phyloP scores from a whole-genome alignment of 208 protist genomes.

The Trypanosoma melophagium region DNA sequence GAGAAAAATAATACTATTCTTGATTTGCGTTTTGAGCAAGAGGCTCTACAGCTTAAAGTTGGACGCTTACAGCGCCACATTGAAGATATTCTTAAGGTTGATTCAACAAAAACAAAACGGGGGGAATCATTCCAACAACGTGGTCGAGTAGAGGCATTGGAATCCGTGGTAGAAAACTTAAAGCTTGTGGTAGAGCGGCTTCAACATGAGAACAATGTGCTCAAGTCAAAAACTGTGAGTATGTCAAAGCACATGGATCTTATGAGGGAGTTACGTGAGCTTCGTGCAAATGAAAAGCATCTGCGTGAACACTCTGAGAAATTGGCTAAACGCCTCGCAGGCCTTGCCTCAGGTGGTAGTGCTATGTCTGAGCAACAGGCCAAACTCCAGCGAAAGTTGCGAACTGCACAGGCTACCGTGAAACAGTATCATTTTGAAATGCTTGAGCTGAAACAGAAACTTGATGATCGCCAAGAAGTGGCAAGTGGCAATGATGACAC shows the following conservation, averaged over 20 bases:
- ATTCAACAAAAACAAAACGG: conserved; percentile 26
- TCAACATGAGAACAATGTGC: conserved; percentile 66
- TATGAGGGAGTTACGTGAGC: conserved; percentile 56
- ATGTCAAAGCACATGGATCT: conserved; percentile 49
- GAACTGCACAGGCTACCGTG: conserved; percentile 48
- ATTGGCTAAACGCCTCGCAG: conserved; percentile 15
- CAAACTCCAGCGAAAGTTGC: conserved; percentile 51
- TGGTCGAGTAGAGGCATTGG: conserved; percentile 33
- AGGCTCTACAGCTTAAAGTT: conserved; percentile 63
- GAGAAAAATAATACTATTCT: conserved; percentile 35
- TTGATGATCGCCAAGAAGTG: conserved; percentile 12
- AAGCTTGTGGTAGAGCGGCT: conserved; percentile 74
- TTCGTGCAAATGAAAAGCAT: conserved; percentile 43
- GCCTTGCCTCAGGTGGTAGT: conserved; percentile 14
- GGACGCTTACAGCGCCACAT: conserved; percentile 66
- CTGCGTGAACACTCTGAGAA: conserved; percentile 40
- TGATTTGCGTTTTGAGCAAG: conserved; percentile 70
- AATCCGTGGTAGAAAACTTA: conserved; percentile 71
- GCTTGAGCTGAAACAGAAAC: conserved; percentile 24
- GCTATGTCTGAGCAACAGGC: conserved; percentile 33
- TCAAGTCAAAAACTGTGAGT: conserved; percentile 39
- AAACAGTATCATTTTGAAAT: conserved; percentile 63
- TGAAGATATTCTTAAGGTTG: conserved; percentile 47
- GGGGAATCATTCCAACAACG: conserved; percentile 11
- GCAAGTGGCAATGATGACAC: conserved; percentile 3